Evolutionary conservation across 148 eudicot species (phyloP), one percentile per base, ranked within the genome.

Genomic region (Chenopodium album): DNA sequence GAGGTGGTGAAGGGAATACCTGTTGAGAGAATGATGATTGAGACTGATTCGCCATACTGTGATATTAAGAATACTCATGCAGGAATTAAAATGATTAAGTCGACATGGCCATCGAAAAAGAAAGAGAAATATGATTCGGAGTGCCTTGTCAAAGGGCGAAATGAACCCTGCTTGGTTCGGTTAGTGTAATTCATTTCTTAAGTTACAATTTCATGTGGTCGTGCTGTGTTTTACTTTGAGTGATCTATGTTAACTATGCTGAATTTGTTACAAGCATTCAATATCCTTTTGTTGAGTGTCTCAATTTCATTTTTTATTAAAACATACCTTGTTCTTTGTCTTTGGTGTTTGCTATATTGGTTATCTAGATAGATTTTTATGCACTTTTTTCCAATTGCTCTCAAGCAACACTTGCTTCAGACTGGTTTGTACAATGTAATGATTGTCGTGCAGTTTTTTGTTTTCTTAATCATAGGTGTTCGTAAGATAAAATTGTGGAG

Each of bases 1-100:
- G 97, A 94, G 47, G 97, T 89, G 79, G 92, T 96, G 68, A 92
- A 85, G 83, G 91, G 95, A 80, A 90, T 96, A 78, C 99, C 99
- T 71, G 64, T 88, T 37, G 98, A 94, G 78, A 88, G 92, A 79
- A 90, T 96, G 93, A 94, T 96, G 98, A 96, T 96, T 82, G 99
- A 96, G 84, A 96, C 99, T 17, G 99, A 96, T 90, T 90, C 99
- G 64, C 99, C 99, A 29, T 96, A 96, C 77, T 96, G 99, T 87
- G 99, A 94, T 71, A 92, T 96, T 81, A 96, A 94, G 86, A 96
- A 89, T 79, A 94, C 99, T 62, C 98, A 94, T 92, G 98, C 99
- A n/a, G 99, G 99, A 68, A 84, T 92, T 52, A 86, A 85, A 56
- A 90, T 85, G 85, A 95, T 96, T 16, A 91, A 92, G 85, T 92